These are phyloP conservation scores for Malus hybrid DNA, from an alignment of 331 rosid species.

Conservation along the genomic window DNA sequence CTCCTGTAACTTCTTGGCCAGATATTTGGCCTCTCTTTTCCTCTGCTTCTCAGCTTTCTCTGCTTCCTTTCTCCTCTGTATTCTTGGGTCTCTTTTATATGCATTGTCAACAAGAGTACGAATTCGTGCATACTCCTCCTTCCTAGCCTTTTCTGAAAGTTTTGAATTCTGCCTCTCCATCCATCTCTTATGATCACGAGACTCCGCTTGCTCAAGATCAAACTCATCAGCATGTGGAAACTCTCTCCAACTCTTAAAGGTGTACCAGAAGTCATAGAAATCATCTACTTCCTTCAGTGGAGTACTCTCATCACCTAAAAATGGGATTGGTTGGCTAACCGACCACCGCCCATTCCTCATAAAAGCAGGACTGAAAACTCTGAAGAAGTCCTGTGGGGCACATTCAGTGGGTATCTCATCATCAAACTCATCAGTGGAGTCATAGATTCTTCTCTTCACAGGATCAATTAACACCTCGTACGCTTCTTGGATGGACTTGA, in stretches of 20 bases:
- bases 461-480: slow-evolving; percentile 84
- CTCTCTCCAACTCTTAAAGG: slow-evolving; percentile 96
- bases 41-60: slow-evolving; percentile 84
- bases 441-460: slow-evolving; percentile 81
- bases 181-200: slow-evolving; percentile 96
- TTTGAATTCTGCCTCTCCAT: slow-evolving; percentile 99
- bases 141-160: slow-evolving; percentile 86
- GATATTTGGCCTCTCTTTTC: slow-evolving; percentile 74
- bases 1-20: slow-evolving; percentile 81
- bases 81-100: slow-evolving; percentile 86
- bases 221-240: slow-evolving; percentile 94
- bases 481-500: slow-evolving; percentile 89
- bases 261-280: slow-evolving; percentile 90
- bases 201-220: slow-evolving; percentile 96
- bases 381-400: slow-evolving; percentile 87
- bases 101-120: slow-evolving; percentile 93
- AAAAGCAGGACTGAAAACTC: slow-evolving; percentile 95
- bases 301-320: slow-evolving; percentile 70
- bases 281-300: slow-evolving; percentile 58
- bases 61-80: slow-evolving; percentile 77
- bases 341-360: slow-evolving; percentile 99
- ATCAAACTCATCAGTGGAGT: slow-evolving; percentile 95
- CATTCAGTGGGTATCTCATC: slow-evolving; percentile 95
- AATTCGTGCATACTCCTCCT: slow-evolving; percentile 77
- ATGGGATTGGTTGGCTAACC: slow-evolving; percentile 67